These are phyloP conservation scores for Dipodascus albidus DNA, from an alignment of 805 yeast species.

Conservation along the genomic window DNA sequence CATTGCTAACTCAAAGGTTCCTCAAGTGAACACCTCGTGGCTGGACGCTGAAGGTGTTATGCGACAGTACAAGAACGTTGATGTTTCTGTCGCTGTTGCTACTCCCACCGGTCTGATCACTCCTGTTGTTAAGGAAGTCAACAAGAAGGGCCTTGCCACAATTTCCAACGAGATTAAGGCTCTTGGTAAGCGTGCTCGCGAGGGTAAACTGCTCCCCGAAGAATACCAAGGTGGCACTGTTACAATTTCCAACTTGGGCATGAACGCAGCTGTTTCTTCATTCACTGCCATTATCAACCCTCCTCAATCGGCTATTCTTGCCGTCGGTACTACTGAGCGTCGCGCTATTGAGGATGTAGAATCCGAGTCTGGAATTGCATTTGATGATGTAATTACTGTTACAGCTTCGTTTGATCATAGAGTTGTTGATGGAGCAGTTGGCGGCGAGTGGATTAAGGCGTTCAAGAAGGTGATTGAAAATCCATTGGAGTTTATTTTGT, in stretches of 20 bases:
- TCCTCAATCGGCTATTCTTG: slow-evolving; percentile 90
- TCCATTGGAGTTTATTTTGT: slow-evolving; percentile 87
- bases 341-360: slow-evolving; percentile 88
- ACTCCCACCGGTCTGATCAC: slow-evolving; percentile 96
- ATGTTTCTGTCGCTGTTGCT: slow-evolving; percentile 96
- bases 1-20: slow-evolving; percentile 79
- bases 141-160: slow-evolving; percentile 70
- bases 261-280: slow-evolving; percentile 86
- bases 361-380: slow-evolving; percentile 82
- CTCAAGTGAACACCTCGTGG: slow-evolving; percentile 92
- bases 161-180: slow-evolving; percentile 83
- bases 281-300: slow-evolving; percentile 98
- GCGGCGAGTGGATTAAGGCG: slow-evolving; percentile 93
- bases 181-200: slow-evolving; percentile 92
- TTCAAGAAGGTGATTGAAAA: slow-evolving; percentile 86
- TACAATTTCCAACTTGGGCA: slow-evolving; percentile 96
- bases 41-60: slow-evolving; percentile 79
- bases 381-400: slow-evolving; percentile 81
- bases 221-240: slow-evolving; percentile 99
- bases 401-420: slow-evolving; percentile 99
- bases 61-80: slow-evolving; percentile 85
- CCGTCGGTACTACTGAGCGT: slow-evolving; percentile 87
- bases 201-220: slow-evolving; percentile 83
- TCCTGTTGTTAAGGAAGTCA: slow-evolving; percentile 86
- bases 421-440: slow-evolving; percentile 94